These are phyloP conservation scores for Trichoderma sp. DNA, from an alignment of 2,329 filamentous ascomycete genomes.

Conservation along the genomic window DNA sequence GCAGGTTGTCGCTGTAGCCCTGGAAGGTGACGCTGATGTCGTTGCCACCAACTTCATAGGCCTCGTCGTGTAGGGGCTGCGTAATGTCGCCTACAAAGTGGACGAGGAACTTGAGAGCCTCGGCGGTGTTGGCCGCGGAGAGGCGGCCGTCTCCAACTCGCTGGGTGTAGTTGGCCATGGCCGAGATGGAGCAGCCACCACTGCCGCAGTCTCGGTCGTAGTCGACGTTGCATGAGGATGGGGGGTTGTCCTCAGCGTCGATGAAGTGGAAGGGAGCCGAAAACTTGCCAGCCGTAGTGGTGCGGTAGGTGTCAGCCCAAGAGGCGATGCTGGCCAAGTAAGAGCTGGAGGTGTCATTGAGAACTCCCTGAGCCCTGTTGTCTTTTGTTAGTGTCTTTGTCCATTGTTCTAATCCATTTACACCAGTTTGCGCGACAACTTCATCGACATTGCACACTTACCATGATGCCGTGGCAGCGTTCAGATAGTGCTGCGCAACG, in stretches of 20 bases:
- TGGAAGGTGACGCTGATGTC: conserved; percentile 52
- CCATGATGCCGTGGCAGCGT: conserved; percentile 35
- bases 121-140: conserved; percentile 19
- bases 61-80: conserved; percentile 54
- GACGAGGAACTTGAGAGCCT: conserved; percentile 31
- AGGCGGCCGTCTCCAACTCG: conserved; percentile 24
- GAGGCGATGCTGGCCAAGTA: conserved; percentile 49
- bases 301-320: conserved; percentile 44
- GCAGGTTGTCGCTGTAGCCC: conserved; percentile 53
- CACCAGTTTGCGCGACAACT: background rate
- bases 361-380: conserved; percentile 27
- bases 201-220: conserved; percentile 38
- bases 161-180: conserved; percentile 30
- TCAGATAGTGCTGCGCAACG: conserved; percentile 48
- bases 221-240: conserved; percentile 37
- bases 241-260: conserved; percentile 44
- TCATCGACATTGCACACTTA: background rate
- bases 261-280: conserved; percentile 50
- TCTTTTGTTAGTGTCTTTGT: background rate
- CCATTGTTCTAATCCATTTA: background rate
- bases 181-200: conserved; percentile 28
- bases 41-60: conserved; percentile 51
- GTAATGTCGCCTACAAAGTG: conserved; percentile 57
- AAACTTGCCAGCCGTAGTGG: conserved; percentile 45
- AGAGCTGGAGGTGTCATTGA: conserved; percentile 43